phyloP scores from a whole-genome alignment of 2,329 filamentous ascomycete genomes.

The Cladosporium phlei region DNA sequence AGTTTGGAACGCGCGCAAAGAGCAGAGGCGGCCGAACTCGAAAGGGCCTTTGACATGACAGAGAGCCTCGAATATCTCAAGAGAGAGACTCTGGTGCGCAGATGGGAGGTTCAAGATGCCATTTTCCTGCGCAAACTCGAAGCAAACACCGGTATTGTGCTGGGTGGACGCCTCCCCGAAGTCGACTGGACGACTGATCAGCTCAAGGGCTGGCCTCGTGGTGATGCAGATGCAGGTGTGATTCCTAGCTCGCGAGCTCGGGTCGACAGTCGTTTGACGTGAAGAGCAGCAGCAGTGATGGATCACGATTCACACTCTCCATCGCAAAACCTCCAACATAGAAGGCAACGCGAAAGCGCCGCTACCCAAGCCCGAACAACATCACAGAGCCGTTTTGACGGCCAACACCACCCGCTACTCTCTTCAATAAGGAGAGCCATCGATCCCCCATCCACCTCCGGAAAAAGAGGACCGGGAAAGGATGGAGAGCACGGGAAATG shows the following conservation, averaged over 20 bases:
- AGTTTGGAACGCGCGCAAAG: constrained; percentile 33
- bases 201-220: background rate
- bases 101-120: constrained; percentile 28
- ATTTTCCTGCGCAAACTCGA: constrained; percentile 7
- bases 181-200: constrained; percentile 3
- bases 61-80: constrained; percentile 30
- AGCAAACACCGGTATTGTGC: background rate
- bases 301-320: too few species aligned
- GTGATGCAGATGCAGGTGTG: background rate
- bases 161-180: constrained; percentile 2
- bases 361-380: too few species aligned
- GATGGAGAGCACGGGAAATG: too few species aligned
- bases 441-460: too few species aligned
- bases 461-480: too few species aligned
- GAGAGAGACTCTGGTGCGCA: constrained; percentile 28
- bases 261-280: constrained; percentile 4
- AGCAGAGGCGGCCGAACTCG: constrained; percentile 31
- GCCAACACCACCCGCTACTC: too few species aligned
- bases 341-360: too few species aligned
- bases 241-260: background rate
- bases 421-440: too few species aligned
- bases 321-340: too few species aligned
- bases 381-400: too few species aligned
- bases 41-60: constrained; percentile 26
- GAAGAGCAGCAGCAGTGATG: too few species aligned